These are phyloP conservation scores for Mucor racemosus DNA, from an alignment of 371 early-diverging fungal species.

Conservation along the genomic window DNA sequence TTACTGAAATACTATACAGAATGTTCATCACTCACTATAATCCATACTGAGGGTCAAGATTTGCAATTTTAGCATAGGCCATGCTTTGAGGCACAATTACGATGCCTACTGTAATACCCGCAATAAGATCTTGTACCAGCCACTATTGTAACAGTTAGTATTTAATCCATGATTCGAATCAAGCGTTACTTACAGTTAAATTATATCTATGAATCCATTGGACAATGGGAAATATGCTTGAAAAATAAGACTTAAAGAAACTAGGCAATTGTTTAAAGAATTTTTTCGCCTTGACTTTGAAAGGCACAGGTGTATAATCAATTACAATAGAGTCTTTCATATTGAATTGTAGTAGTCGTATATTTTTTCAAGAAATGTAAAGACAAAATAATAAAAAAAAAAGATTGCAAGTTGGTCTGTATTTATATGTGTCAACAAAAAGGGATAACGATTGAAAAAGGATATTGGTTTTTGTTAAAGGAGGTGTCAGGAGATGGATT, in stretches of 20 bases:
- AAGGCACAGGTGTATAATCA: conserved; percentile 8
- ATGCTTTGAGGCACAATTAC: conserved; percentile 86
- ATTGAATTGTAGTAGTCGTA: not conserved
- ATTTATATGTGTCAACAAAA: conserved; percentile 4
- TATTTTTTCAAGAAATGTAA: not conserved
- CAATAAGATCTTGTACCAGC: conserved; percentile 81
- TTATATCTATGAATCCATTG: conserved; percentile 42
- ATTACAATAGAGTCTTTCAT: conserved; percentile 13
- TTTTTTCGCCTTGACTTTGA: not conserved
- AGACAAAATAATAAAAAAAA: not conserved
- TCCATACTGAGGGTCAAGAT: conserved; percentile 61
- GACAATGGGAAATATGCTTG: conserved; percentile 19
- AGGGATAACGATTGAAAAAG: not conserved
- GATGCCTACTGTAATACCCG: conserved; percentile 86
- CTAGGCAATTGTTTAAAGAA: conserved; percentile 5
- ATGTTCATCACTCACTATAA: conserved; percentile 32
- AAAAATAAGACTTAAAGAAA: conserved; percentile 9
- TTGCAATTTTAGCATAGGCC: conserved; percentile 84
- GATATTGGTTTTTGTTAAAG: not conserved
- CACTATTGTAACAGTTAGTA: conserved; percentile 43
- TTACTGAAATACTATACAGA: not conserved
- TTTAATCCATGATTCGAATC: not conserved
- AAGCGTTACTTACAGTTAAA: conserved; percentile 24
- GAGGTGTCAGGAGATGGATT: conserved; percentile 5
- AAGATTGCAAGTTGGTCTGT: not conserved